phyloP scores from a whole-genome alignment of 345 rosid genomes.

The Jatropha curcas region DNA sequence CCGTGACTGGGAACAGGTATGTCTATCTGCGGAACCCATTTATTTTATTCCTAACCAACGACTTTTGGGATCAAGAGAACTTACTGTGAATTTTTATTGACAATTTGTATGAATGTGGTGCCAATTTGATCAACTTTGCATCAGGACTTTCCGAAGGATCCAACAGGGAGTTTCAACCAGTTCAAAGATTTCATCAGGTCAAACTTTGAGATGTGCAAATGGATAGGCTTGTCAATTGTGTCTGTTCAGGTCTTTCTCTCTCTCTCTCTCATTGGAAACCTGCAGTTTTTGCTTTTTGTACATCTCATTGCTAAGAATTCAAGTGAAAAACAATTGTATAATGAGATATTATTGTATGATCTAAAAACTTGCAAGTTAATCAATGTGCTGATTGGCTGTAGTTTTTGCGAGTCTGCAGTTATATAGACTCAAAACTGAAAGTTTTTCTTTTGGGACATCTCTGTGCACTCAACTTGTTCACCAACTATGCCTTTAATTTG shows the following conservation, averaged over 20 bases:
- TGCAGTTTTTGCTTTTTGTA: background rate
- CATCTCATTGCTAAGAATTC: background rate
- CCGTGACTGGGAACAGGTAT: constrained; percentile 81
- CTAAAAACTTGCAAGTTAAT: too few species aligned
- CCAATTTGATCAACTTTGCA: constrained; percentile 20
- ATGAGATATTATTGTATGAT: too few species aligned
- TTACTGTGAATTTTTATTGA: background rate
- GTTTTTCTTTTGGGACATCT: background rate
- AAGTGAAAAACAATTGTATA: background rate
- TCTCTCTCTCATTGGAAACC: too few species aligned
- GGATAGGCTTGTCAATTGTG: constrained; percentile 78
- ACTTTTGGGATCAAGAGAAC: constrained; percentile 1
- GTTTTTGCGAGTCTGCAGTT: constrained; percentile 7
- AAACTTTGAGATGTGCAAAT: constrained; percentile 75
- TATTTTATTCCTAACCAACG: background rate
- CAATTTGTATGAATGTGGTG: background rate
- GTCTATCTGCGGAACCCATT: background rate
- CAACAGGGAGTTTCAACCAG: constrained; percentile 62
- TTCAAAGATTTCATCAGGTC: constrained; percentile 66
- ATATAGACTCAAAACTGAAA: background rate
- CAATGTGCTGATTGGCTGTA: background rate
- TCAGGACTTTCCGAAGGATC: constrained; percentile 91
- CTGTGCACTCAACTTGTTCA: constrained; percentile 11
- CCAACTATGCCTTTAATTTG: background rate
- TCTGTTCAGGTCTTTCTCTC: constrained; percentile 57